These are phyloP conservation scores for Basipetospora chlamydospora DNA, from an alignment of 2,329 filamentous ascomycete species.

Conservation along the genomic window DNA sequence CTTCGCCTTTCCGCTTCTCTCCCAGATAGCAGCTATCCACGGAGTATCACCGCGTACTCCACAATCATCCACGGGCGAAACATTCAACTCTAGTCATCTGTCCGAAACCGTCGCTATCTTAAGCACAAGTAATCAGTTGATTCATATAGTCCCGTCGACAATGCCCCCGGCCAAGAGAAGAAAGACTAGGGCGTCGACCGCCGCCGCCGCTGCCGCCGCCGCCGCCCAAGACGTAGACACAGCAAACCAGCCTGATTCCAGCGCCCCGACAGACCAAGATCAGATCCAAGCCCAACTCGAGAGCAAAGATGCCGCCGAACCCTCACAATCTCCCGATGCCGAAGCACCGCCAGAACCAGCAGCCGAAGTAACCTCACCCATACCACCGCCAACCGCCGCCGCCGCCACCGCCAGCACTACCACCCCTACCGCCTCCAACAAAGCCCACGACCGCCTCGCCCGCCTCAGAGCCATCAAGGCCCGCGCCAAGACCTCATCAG, in stretches of 20 bases:
- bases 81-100: no score
- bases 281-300: constrained; percentile 5
- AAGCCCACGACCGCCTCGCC: constrained; percentile 53
- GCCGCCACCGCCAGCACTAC: constrained; percentile 18
- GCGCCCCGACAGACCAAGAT: neutral
- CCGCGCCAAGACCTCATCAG: constrained; percentile 56
- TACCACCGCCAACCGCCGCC: constrained; percentile 13
- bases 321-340: constrained; percentile 8
- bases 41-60: no score
- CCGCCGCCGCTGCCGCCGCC: neutral
- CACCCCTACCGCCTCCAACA: neutral
- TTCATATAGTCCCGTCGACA: no score
- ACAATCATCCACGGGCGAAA: no score
- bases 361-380: constrained; percentile 3
- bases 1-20: no score
- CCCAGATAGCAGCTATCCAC: no score
- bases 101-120: no score
- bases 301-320: neutral
- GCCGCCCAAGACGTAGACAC: constrained; percentile 8
- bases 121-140: no score
- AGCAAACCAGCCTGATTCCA: constrained; percentile 2
- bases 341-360: no score
- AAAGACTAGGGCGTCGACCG: neutral
- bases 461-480: constrained; percentile 81
- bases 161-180: constrained; percentile 5